A percentile compares a stretch with the other conserved stretches of the same genome.
phyloP scores from a whole-genome alignment of 2,329 filamentous ascomycete genomes.

The Colletotrichum plurivorum region DNA sequence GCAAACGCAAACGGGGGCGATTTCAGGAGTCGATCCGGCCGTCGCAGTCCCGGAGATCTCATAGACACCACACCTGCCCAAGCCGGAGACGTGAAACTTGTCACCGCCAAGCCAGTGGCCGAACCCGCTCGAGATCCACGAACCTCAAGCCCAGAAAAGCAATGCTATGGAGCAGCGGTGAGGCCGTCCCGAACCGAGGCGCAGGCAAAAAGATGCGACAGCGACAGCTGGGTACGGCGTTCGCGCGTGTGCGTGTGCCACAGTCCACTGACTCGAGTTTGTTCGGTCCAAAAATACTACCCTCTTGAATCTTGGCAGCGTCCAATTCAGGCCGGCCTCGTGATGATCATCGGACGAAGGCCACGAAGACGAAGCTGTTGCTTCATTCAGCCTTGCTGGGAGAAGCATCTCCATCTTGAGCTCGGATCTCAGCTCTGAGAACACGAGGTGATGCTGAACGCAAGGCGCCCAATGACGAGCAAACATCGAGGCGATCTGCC shows the following conservation, averaged over 20 bases:
- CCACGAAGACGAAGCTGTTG: not conserved
- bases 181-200: slow-evolving; percentile 4
- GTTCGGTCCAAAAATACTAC: slow-evolving; percentile 20
- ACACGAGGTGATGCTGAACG: slow-evolving; percentile 7
- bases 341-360: slow-evolving; percentile 12
- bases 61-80: slow-evolving; percentile 18
- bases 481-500: not conserved
- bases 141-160: slow-evolving; percentile 4
- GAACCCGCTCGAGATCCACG: slow-evolving; percentile 6
- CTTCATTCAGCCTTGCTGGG: slow-evolving; percentile 8
- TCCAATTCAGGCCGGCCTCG: not conserved
- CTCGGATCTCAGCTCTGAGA: slow-evolving; percentile 1
- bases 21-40: slow-evolving; percentile 15
- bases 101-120: not conserved
- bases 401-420: not conserved
- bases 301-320: not conserved
- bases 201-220: slow-evolving; percentile 8
- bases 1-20: slow-evolving; percentile 1
- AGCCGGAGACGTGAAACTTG: slow-evolving; percentile 14
- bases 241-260: not conserved
- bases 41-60: slow-evolving; percentile 1
- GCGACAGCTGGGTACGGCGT: not conserved
- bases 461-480: slow-evolving; percentile 3
- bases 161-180: slow-evolving; percentile 20
- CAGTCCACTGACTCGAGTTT: slow-evolving; percentile 17